phyloP scores from a whole-genome alignment of 169 alveolate species.

The Eimeria sp. region DNA sequence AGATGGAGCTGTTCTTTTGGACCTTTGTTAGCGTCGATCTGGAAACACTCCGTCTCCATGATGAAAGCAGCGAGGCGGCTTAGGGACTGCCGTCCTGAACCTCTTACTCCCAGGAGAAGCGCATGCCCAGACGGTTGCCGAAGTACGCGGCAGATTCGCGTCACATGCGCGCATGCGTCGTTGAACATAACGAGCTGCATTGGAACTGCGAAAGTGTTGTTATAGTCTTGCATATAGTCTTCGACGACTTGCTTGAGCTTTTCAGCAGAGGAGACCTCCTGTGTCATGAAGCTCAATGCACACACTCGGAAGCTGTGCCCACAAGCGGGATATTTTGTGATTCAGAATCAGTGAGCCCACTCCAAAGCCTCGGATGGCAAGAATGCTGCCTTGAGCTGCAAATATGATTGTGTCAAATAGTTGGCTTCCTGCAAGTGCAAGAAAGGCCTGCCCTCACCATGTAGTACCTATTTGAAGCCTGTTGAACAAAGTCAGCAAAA shows the following conservation, averaged over 20 bases:
- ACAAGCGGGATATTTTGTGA: background rate
- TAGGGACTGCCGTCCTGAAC: constrained; percentile 98
- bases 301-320: background rate
- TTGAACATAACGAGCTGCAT: constrained; percentile 95
- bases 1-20: constrained; percentile 88
- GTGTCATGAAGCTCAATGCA: constrained; percentile 91
- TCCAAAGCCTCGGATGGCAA: background rate
- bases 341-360: background rate
- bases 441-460: constrained; percentile 4
- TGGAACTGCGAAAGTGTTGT: constrained; percentile 87
- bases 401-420: background rate
- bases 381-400: background rate
- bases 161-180: constrained; percentile 97
- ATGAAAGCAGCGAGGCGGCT: constrained; percentile 97
- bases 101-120: constrained; percentile 98
- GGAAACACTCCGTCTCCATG: constrained; percentile 93
- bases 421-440: background rate
- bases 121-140: constrained; percentile 98
- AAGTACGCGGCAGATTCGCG: constrained; percentile 96
- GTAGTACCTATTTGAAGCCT: constrained; percentile 49
- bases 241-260: constrained; percentile 85
- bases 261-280: constrained; percentile 94
- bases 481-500: constrained; percentile 83
- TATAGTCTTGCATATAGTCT: constrained; percentile 91
- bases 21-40: constrained; percentile 94